Evolutionary conservation across 768 basidiomycete species (phyloP).

Genomic region (Suillus lakei): DNA sequence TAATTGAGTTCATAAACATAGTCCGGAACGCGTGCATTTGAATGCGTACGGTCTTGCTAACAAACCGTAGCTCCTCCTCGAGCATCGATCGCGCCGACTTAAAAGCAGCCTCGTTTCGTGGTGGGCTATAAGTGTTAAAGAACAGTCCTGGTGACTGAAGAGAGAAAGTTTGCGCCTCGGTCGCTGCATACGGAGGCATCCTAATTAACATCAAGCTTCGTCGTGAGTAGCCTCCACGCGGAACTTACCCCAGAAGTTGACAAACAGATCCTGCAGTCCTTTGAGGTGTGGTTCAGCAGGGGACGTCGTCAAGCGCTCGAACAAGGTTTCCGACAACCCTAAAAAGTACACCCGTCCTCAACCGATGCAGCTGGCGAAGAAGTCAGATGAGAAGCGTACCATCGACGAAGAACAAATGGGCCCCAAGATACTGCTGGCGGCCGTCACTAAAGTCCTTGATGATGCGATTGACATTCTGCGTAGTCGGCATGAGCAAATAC

Average conservation of each 20-base stretch:
- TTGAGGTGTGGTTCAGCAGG: conserved; percentile 80
- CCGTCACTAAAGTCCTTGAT: conserved; percentile 79
- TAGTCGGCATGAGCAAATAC: conserved; percentile 94
- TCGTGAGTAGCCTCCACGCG: not conserved
- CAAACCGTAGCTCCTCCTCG: conserved; percentile 85
- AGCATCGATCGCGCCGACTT: conserved; percentile 73
- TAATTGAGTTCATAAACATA: not conserved
- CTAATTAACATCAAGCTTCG: conserved; percentile 16
- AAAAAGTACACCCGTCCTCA: conserved; percentile 12
- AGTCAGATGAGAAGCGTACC: conserved; percentile 49
- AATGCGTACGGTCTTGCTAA: conserved; percentile 63
- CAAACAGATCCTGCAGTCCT: conserved; percentile 81
- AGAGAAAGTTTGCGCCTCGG: conserved; percentile 87
- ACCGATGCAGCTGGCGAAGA: not conserved
- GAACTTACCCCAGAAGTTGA: conserved; percentile 90
- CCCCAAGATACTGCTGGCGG: conserved; percentile 76
- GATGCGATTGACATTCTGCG: conserved; percentile 90
- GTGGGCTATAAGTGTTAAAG: conserved; percentile 89
- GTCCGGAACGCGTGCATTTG: not conserved
- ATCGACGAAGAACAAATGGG: conserved; percentile 93
- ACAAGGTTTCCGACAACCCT: conserved; percentile 82
- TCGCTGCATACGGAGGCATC: conserved; percentile 50
- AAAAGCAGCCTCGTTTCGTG: conserved; percentile 69
- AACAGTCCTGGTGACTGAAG: conserved; percentile 78
- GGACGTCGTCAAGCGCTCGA: conserved; percentile 74